phyloP scores from a whole-genome alignment of 345 rosid species.

The Angophora floribunda region DNA sequence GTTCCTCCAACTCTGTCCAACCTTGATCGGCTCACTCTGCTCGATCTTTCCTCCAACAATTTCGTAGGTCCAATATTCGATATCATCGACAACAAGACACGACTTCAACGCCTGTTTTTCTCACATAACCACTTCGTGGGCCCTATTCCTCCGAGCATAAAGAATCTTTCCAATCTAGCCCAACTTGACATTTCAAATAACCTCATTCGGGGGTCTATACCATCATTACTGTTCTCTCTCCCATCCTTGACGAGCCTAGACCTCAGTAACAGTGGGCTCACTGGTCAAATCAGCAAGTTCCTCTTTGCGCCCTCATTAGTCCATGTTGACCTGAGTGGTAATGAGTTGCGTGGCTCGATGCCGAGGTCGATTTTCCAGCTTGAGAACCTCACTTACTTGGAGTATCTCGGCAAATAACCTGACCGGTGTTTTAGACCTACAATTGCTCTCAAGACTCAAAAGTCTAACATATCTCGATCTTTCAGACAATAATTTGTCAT shows the following conservation, averaged over 20 bases:
- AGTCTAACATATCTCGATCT: neutral
- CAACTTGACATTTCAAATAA: neutral
- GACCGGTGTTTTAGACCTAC: conserved; percentile 3
- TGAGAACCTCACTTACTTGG: neutral
- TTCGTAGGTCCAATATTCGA: neutral
- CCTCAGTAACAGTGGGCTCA: neutral
- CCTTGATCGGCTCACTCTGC: neutral
- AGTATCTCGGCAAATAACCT: conserved; percentile 6
- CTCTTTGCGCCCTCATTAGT: neutral
- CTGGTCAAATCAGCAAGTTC: neutral
- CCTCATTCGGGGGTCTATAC: neutral
- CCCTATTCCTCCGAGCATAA: neutral
- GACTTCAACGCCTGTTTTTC: neutral
- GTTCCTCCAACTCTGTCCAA: neutral
- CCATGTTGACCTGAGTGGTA: neutral
- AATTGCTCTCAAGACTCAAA: neutral
- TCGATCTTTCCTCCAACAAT: neutral
- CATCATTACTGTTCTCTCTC: conserved; percentile 7
- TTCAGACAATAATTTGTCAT: neutral
- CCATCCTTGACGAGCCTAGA: neutral
- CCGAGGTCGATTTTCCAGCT: conserved; percentile 7
- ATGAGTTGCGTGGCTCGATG: conserved; percentile 7
- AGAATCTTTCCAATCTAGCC: neutral
- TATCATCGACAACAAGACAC: neutral
- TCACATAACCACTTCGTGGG: neutral